Evolutionary conservation across 108 stramenopile genomes (phyloP), one percentile per base, ranked within the genome.

Genomic region (Nitzschia sp.): DNA sequence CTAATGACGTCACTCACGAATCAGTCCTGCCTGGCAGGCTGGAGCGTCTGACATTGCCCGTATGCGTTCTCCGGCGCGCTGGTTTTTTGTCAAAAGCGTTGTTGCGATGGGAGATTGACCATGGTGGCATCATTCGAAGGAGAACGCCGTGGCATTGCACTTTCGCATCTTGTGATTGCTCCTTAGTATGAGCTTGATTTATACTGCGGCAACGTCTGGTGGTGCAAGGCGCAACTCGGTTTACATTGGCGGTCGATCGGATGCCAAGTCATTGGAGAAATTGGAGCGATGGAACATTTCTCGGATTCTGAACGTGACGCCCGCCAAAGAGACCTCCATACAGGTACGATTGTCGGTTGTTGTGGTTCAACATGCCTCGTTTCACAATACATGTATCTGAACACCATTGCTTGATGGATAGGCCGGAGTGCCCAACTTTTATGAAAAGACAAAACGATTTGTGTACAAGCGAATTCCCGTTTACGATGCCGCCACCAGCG

Each of bases 371-470:
- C n/a, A n/a, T n/a, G n/a, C n/a, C n/a, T n/a, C n/a, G n/a, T n/a
- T n/a, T n/a, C n/a, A n/a, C n/a, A n/a, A n/a, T n/a, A n/a, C n/a
- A n/a, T n/a, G n/a, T n/a, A n/a, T n/a, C n/a, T n/a, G n/a, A n/a
- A n/a, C n/a, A n/a, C n/a, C n/a, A n/a, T n/a, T n/a, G n/a, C n/a
- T n/a, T n/a, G n/a, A n/a, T n/a, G n/a, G 13, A 42, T 48, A 82
- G 76, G 64, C 88, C 5, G 91, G 91, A 45, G 86, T 92, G 46
- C 81, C 91, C 47, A 92, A 92, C 59, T 92, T 76, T 73, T 92
- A 89, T 68, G 91, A 92, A 64, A 71, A 71, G 25, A 26, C 60
- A 19, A 42, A 59, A 0, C 36, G 19, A 28, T 84, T 88, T 58
- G 53, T 47, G 19, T 92, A 92, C 77, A 83, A 82, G 54, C 78